Percentiles rank a stretch among this genome's conserved stretches.
Evolutionary conservation across 352 stramenopile species (phyloP).

Genomic region (Phytophthora nicotianae): DNA sequence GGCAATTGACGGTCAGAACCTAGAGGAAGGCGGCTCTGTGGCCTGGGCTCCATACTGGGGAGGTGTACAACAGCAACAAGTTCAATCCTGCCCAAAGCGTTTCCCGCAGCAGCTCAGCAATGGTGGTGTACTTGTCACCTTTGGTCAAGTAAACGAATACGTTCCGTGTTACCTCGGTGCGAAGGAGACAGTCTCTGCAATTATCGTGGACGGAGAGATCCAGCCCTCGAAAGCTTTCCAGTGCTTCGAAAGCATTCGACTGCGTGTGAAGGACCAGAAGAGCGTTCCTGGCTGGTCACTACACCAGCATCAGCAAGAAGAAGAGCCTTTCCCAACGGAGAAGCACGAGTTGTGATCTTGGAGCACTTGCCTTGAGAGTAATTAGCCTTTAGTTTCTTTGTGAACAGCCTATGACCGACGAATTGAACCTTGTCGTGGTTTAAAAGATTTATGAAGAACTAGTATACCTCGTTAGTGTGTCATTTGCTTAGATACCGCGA

Average conservation of each 20-base stretch:
- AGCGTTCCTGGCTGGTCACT: conserved; percentile 85
- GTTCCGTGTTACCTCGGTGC: conserved; percentile 70
- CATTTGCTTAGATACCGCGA: conserved; percentile 49
- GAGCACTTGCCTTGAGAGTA: conserved; percentile 19
- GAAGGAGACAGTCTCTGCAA: conserved; percentile 37
- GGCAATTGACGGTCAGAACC: conserved; percentile 81
- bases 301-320: conserved; percentile 33
- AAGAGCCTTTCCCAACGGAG: conserved; percentile 24
- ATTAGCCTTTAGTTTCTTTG: conserved; percentile 24
- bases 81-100: conserved; percentile 47
- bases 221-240: conserved; percentile 46
- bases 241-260: conserved; percentile 74
- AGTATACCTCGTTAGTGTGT: conserved; percentile 24
- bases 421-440: neutral
- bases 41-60: conserved; percentile 82
- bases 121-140: conserved; percentile 72
- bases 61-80: conserved; percentile 51
- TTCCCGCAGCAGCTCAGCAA: conserved; percentile 67
- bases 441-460: conserved; percentile 31
- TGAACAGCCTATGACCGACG: conserved; percentile 23
- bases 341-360: conserved; percentile 46
- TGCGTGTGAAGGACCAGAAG: conserved; percentile 86
- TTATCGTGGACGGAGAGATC: conserved; percentile 40
- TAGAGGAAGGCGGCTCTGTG: conserved; percentile 69
- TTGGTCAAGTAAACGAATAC: conserved; percentile 76